These are phyloP conservation scores for Boechera stricta DNA, from an alignment of 345 rosid genomes.

Conservation along the genomic window DNA sequence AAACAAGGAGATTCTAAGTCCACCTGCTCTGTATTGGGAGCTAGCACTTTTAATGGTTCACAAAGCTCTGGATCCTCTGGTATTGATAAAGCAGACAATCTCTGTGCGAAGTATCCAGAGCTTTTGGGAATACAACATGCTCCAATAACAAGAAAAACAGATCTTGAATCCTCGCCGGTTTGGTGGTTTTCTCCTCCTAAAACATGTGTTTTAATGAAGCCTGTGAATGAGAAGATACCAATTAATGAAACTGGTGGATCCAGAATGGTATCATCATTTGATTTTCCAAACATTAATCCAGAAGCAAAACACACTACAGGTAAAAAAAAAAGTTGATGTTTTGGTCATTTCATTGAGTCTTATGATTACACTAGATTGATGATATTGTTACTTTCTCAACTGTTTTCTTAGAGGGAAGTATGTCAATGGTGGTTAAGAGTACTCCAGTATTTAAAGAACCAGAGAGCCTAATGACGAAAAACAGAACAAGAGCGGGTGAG, in stretches of 20 bases:
- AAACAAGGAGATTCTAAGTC: constrained; percentile 49
- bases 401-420: constrained; percentile 30
- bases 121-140: constrained; percentile 63
- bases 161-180: constrained; percentile 63
- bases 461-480: constrained; percentile 53
- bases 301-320: constrained; percentile 39
- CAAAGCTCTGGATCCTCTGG: constrained; percentile 65
- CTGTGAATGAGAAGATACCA: constrained; percentile 54
- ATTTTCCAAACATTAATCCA: not conserved
- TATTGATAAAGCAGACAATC: constrained; percentile 52
- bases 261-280: constrained; percentile 23
- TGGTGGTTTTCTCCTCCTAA: constrained; percentile 95
- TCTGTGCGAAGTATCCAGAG: constrained; percentile 72
- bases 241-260: constrained; percentile 30
- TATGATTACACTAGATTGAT: not conserved
- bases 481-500: constrained; percentile 75
- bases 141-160: constrained; percentile 55
- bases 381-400: not conserved
- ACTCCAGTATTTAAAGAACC: constrained; percentile 73
- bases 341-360: constrained; percentile 4
- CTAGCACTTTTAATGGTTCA: constrained; percentile 38
- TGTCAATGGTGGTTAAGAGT: constrained; percentile 49
- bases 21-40: constrained; percentile 63
- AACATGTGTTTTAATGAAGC: constrained; percentile 76
- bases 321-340: not conserved